phyloP scores from a whole-genome alignment of 176 grass and related monocot genomes.

The Tuctoria greenei region DNA sequence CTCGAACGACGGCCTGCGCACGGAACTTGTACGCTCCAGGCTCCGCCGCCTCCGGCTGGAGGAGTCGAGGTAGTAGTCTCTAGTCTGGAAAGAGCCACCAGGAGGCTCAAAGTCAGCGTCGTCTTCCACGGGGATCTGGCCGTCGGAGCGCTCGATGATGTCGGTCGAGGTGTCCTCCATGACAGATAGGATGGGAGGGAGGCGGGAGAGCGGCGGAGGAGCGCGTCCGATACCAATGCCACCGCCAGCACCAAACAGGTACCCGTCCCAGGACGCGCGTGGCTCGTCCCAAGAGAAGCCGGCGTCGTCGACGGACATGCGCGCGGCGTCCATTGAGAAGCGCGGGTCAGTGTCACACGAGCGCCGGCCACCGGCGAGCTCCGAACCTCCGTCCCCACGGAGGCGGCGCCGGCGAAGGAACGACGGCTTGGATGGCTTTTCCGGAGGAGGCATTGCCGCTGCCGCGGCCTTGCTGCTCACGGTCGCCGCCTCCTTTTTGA shows the following conservation, averaged over 20 bases:
- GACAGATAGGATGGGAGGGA: conserved; percentile 86
- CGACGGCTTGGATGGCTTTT: conserved; percentile 56
- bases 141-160: conserved; percentile 75
- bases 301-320: conserved; percentile 93
- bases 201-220: conserved; percentile 65
- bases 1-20: conserved; percentile 34
- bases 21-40: conserved; percentile 70
- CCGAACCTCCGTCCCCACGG: conserved; percentile 54
- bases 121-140: conserved; percentile 92
- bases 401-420: conserved; percentile 48
- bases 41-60: conserved; percentile 66
- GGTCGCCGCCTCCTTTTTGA: conserved; percentile 72
- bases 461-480: conserved; percentile 66
- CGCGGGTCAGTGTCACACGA: conserved; percentile 94
- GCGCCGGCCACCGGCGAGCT: conserved; percentile 61
- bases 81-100: conserved; percentile 63
- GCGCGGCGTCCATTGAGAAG: conserved; percentile 83
- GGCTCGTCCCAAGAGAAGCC: conserved; percentile 89
- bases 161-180: conserved; percentile 64
- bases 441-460: conserved; percentile 40
- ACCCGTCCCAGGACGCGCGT: conserved; percentile 96
- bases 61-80: conserved; percentile 82
- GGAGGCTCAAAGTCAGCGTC: conserved; percentile 49
- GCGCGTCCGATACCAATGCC: conserved; percentile 51
- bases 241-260: conserved; percentile 60